Base-by-base conservation (phyloP, 1,284 basidiomycete genomes). In the Heimioporus retisporus region DNA sequence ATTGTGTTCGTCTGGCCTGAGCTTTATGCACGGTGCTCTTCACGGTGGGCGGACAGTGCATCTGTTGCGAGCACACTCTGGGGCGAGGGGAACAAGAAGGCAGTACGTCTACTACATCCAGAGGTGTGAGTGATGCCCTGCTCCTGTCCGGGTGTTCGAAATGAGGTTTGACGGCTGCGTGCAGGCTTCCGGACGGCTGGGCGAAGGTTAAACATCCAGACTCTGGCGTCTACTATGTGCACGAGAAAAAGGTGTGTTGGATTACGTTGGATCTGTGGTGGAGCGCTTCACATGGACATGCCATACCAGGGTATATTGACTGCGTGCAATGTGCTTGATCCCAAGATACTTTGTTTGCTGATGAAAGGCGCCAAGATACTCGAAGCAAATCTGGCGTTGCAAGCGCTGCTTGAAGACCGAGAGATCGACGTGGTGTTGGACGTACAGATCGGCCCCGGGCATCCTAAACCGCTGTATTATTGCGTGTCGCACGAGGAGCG, bases 401-500 rank as follows among this genome's bases (percentile, higher is more conserved):
- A 65, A 40, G 50, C 58, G 6, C 11, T 67, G 8, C 64, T 64
- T 57, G 55, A 68, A 28, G 63, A 69, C 23, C 61, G 35, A 11
- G 55, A 68, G 6, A 61, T 72, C 15, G 61, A 58, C 11, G 21
- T 76, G 4, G 71, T 79, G 21, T 54, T 76, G 58, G 60, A 72
- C n/a, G 67, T 63, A 4, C 71, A 46, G 4, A 2, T 64, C 16
- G 55, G n/a, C 14, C 51, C 55, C 4, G 60, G 64, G 18, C 11
- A 16, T 10, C 31, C 48, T 58, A 43, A 4, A 42, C 46, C 54
- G 60, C 65, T 60, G 10, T 77, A 77, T 62, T 79, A 77, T 59
- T 76, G 76, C 40, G 74, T 74, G 15, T 80, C 76, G 25, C 75
- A 77, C 55, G 55, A 8, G 1, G 74, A 77, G 44, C 75, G 72